Conservation (phyloP, 2,329 filamentous ascomycete species). For the Cryphonectria nitschkei region DNA sequence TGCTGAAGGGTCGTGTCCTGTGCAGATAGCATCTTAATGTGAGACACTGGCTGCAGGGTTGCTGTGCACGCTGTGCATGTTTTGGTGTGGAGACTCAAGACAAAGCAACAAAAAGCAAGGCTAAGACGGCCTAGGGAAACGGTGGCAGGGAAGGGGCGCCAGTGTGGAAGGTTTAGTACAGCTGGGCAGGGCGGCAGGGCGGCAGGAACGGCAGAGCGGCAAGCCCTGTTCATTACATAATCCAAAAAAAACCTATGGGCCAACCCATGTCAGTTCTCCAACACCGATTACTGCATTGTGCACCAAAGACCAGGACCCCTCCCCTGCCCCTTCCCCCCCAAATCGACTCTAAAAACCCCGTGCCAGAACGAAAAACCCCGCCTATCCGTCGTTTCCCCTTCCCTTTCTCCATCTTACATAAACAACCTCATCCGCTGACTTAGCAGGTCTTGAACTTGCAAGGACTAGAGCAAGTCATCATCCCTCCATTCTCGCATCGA, state of each 20-base stretch:
- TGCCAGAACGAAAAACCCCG: neutral
- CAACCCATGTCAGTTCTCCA: neutral
- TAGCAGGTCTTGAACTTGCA: slow-evolving; percentile 24
- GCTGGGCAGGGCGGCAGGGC: neutral
- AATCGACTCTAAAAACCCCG: slow-evolving; percentile 20
- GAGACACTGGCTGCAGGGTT: neutral
- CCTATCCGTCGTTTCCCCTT: slow-evolving; percentile 12
- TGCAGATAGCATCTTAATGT: neutral
- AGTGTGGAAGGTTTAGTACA: too few species aligned
- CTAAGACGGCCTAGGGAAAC: neutral
- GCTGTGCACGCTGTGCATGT: neutral
- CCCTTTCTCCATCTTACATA: slow-evolving; percentile 29
- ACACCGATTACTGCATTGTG: neutral
- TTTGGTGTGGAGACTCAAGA: neutral
- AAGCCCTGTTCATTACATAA: slow-evolving; percentile 21
- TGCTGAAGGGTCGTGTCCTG: neutral
- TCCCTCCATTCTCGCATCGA: slow-evolving; percentile 15
- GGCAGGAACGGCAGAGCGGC: neutral
- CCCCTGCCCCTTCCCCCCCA: neutral
- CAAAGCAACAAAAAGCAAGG: too few species aligned
- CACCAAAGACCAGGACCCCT: neutral
- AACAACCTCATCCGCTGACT: slow-evolving; percentile 29
- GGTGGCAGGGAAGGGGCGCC: neutral
- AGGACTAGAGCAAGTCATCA: slow-evolving; percentile 9
- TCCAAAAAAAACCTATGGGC: neutral